Conservation (phyloP, 2,329 filamentous ascomycete genomes). For the Aureobasidium leucospermi region DNA sequence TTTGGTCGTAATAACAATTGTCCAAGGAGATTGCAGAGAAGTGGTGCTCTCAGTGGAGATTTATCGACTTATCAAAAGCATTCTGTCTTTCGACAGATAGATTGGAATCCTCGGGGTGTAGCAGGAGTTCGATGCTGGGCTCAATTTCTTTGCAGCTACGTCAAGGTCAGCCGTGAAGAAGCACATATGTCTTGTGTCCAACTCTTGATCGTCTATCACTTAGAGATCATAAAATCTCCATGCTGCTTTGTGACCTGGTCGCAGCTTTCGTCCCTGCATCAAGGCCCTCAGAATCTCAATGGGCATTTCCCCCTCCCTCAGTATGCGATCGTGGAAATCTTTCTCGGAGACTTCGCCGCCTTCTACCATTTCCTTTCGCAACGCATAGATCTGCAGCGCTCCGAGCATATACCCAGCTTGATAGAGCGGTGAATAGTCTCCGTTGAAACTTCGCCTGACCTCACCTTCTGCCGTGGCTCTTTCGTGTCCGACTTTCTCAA, state of each 20-base stretch:
- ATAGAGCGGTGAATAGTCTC: slow-evolving; percentile 51
- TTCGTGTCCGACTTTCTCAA: slow-evolving; percentile 52
- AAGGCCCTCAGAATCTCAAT: slow-evolving; percentile 48
- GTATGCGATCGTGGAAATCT: slow-evolving; percentile 48
- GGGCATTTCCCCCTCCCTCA: slow-evolving; percentile 47
- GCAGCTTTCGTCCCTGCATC: slow-evolving; percentile 37
- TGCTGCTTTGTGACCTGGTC: slow-evolving; percentile 36
- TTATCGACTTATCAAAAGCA: too few relatives aligned
- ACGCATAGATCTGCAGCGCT: slow-evolving; percentile 47
- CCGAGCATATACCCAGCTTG: slow-evolving; percentile 55
- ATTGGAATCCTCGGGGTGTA: too few relatives aligned
- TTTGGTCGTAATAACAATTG: too few relatives aligned
- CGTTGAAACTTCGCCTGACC: slow-evolving; percentile 49
- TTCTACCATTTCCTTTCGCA: slow-evolving; percentile 44
- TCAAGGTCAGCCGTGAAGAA: too few relatives aligned
- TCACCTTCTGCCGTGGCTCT: slow-evolving; percentile 53
- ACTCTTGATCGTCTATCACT: background rate
- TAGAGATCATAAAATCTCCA: slow-evolving; percentile 44
- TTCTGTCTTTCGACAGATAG: too few relatives aligned
- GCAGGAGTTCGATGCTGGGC: too few relatives aligned
- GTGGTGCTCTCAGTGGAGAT: too few relatives aligned
- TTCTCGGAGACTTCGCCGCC: slow-evolving; percentile 40
- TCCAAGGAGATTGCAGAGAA: too few relatives aligned
- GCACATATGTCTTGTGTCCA: too few relatives aligned
- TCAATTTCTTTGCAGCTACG: too few relatives aligned